Conservation (phyloP, 345 rosid species). For the Lepidium africanum region DNA sequence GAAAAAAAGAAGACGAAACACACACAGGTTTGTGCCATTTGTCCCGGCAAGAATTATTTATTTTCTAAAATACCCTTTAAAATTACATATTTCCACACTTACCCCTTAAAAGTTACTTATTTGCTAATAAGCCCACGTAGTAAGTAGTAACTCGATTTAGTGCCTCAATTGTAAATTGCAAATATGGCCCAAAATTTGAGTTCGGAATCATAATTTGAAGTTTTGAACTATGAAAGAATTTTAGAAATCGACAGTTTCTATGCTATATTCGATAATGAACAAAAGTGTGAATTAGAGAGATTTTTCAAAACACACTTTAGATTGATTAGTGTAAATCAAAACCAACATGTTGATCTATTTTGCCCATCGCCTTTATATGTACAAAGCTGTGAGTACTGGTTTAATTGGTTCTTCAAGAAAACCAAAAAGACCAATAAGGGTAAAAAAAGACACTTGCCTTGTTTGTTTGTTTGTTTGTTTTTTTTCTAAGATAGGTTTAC, state of each 20-base stretch:
- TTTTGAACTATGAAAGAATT: not conserved
- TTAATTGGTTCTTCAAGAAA: not conserved
- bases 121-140: not conserved
- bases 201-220: not conserved
- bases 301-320: not conserved
- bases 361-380: conserved; percentile 1
- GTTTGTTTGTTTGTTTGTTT: not conserved
- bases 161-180: not conserved
- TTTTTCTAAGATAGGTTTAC: not conserved
- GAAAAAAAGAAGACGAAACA: not conserved
- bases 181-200: not conserved
- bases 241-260: not conserved
- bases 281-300: not conserved
- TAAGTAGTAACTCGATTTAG: not conserved
- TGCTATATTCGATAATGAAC: not conserved
- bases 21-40: not conserved
- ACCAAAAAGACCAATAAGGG: not conserved
- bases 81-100: not conserved
- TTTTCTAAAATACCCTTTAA: not conserved
- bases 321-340: not conserved
- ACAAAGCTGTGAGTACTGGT: conserved; percentile 3
- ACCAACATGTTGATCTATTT: not conserved
- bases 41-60: not conserved
- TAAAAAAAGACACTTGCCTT: not conserved
- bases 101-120: not conserved